Conservation (phyloP, 768 basidiomycete genomes). For the Galerina marginata region DNA sequence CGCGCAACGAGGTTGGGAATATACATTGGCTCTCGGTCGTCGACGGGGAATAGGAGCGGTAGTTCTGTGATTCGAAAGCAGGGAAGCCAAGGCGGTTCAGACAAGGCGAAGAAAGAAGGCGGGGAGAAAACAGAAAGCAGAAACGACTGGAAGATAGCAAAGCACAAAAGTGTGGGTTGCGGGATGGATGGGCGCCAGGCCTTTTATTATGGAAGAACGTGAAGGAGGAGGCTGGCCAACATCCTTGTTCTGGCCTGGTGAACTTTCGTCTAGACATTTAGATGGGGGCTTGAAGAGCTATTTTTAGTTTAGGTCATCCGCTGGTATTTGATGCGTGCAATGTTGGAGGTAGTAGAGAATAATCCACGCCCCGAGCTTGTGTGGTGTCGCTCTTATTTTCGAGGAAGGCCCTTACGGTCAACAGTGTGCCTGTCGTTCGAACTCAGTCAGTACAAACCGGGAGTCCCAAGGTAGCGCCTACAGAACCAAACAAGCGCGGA, state of each 20-base stretch:
- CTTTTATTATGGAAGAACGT: constrained; percentile 3
- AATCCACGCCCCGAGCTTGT: too few species aligned
- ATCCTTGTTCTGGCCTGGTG: constrained; percentile 10
- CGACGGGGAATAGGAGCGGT: background rate
- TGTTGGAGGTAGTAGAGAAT: background rate
- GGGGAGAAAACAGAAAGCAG: background rate
- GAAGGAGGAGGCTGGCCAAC: constrained; percentile 20
- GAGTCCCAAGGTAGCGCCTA: background rate
- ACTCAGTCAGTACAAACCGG: too few species aligned
- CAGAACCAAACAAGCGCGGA: constrained; percentile 23
- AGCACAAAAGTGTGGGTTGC: background rate
- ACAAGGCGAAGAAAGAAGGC: background rate
- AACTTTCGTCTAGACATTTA: background rate
- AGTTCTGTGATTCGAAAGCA: too few species aligned
- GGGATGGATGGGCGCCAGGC: background rate
- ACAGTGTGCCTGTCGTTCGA: too few species aligned
- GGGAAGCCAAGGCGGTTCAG: background rate
- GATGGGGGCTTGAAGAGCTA: constrained; percentile 5
- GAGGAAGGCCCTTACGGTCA: too few species aligned
- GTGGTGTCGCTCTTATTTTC: too few species aligned
- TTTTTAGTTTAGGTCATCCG: constrained; percentile 13
- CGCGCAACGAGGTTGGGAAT: background rate
- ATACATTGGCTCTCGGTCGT: background rate
- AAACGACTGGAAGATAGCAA: background rate
- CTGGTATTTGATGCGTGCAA: background rate